These are phyloP conservation scores for Maudiozyma bulderi DNA, from an alignment of 805 yeast species.

Conservation along the genomic window DNA sequence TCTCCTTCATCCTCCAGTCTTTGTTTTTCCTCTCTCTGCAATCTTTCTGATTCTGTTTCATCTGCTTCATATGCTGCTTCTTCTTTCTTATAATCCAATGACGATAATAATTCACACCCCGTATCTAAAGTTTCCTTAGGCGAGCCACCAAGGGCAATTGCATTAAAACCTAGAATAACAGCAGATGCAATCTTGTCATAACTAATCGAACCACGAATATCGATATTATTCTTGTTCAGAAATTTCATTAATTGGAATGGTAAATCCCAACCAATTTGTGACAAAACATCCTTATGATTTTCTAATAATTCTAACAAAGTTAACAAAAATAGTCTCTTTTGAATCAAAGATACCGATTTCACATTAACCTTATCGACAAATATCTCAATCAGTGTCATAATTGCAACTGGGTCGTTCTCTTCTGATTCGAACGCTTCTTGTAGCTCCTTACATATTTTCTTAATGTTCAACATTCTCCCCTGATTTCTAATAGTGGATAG, in stretches of 20 bases:
- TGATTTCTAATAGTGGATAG: not conserved
- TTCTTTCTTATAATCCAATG: conserved; percentile 11
- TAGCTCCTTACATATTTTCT: conserved; percentile 11
- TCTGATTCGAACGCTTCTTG: conserved; percentile 18
- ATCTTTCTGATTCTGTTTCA: conserved; percentile 1
- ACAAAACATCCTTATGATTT: conserved; percentile 40
- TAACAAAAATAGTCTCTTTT: conserved; percentile 41
- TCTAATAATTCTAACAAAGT: conserved; percentile 37
- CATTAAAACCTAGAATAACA: conserved; percentile 45
- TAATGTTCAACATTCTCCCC: conserved; percentile 9
- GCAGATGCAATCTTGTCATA: conserved; percentile 23
- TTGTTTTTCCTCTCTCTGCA: conserved; percentile 1
- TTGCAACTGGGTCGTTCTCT: conserved; percentile 21
- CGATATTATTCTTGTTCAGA: conserved; percentile 33
- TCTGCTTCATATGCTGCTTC: conserved; percentile 3
- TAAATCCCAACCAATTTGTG: conserved; percentile 87
- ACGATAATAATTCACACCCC: conserved; percentile 50
- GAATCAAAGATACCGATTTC: conserved; percentile 26
- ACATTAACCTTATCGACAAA: conserved; percentile 15
- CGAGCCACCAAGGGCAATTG: conserved; percentile 60
- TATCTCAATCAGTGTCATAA: conserved; percentile 25
- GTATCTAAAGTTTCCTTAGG: conserved; percentile 72
- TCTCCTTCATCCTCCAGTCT: conserved; percentile 6
- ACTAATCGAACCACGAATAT: conserved; percentile 22
- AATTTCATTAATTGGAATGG: conserved; percentile 57